Evolutionary conservation across 345 rosid genomes (phyloP).

Genomic region (Orychophragmus violaceus): DNA sequence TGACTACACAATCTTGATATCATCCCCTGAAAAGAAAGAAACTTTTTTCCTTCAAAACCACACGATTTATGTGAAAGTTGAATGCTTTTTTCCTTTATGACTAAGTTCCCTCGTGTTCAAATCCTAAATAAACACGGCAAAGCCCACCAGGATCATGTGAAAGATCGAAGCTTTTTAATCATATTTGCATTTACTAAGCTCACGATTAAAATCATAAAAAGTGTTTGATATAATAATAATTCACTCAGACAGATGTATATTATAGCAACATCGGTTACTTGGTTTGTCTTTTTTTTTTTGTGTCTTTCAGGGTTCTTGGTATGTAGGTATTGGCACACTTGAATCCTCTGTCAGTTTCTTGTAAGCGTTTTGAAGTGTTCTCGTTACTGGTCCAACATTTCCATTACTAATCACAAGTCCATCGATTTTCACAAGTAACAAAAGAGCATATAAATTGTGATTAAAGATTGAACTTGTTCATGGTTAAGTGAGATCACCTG

Average conservation of each 20-base stretch:
- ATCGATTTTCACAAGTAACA: constrained; percentile 48
- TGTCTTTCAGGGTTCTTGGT: constrained; percentile 11
- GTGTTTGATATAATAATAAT: neutral
- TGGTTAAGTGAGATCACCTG: neutral
- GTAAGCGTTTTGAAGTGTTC: constrained; percentile 55
- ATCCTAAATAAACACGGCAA: neutral
- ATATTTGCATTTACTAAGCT: neutral
- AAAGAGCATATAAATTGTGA: neutral
- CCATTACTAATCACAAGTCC: constrained; percentile 70
- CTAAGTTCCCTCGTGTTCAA: neutral
- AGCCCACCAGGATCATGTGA: neutral
- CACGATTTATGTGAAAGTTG: constrained; percentile 7
- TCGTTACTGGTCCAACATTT: constrained; percentile 61
- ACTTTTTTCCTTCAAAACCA: neutral
- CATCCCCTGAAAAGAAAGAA: neutral
- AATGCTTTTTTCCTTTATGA: neutral
- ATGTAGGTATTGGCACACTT: constrained; percentile 72
- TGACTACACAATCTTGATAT: neutral
- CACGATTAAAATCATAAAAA: neutral
- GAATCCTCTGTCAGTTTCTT: constrained; percentile 51
- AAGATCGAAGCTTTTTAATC: neutral
- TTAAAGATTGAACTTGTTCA: neutral
- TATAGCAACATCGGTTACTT: neutral
- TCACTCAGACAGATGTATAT: neutral
- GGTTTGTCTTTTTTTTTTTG: neutral